phyloP scores from a whole-genome alignment of 768 basidiomycete genomes.

The Hericium rajendrae region DNA sequence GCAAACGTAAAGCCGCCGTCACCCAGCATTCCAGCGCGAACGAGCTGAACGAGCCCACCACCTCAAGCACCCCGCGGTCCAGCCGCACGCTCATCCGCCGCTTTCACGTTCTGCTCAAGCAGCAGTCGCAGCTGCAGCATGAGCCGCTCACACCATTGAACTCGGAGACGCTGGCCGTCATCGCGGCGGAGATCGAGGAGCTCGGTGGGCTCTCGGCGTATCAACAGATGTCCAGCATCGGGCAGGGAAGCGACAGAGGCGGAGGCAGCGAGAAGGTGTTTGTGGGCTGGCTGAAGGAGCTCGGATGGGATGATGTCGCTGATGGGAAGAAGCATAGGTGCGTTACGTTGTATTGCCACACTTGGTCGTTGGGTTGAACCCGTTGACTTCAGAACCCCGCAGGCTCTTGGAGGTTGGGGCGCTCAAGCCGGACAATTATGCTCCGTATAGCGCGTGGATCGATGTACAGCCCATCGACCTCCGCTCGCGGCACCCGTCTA shows the following conservation, averaged over 20 bases:
- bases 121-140: conserved; percentile 42
- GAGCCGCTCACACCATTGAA: conserved; percentile 11
- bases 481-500: conserved; percentile 71
- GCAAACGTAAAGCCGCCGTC: neutral
- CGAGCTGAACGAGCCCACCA: conserved; percentile 17
- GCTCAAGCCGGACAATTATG: conserved; percentile 75
- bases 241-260: conserved; percentile 74
- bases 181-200: conserved; percentile 51
- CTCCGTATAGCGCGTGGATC: conserved; percentile 59
- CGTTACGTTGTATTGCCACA: conserved; percentile 21
- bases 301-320: conserved; percentile 22
- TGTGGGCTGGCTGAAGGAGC: conserved; percentile 62
- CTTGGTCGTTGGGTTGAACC: neutral
- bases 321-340: conserved; percentile 23
- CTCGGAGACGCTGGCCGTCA: conserved; percentile 31
- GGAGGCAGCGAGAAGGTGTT: conserved; percentile 83
- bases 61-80: conserved; percentile 46
- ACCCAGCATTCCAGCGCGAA: neutral
- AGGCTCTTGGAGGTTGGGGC: conserved; percentile 89
- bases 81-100: conserved; percentile 68
- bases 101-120: conserved; percentile 76
- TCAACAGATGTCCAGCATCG: conserved; percentile 74
- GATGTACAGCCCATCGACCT: conserved; percentile 71
- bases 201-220: conserved; percentile 78
- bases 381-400: neutral